Evolutionary conservation across 768 basidiomycete species (phyloP).

Genomic region (Phylloporus sp.): DNA sequence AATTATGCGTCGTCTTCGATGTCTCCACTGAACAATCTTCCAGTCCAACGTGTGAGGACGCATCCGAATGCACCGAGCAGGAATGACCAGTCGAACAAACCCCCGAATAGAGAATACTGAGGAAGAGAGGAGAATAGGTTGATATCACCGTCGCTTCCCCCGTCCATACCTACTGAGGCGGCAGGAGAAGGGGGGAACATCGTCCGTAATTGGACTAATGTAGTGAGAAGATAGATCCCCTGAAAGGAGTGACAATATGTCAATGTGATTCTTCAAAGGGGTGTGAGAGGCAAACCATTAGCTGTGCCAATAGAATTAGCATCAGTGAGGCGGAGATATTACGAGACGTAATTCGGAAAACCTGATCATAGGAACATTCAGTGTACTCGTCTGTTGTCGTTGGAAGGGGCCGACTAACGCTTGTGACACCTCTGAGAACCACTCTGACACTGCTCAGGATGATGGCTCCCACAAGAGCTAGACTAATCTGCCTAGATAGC

Average conservation of each 20-base stretch:
- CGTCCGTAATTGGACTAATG: slow-evolving; percentile 75
- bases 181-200: slow-evolving; percentile 63
- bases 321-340: slow-evolving; percentile 73
- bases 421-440: slow-evolving; percentile 64
- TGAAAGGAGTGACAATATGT: slow-evolving; percentile 26
- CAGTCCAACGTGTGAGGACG: slow-evolving; percentile 52
- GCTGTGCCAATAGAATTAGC: slow-evolving; percentile 71
- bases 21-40: slow-evolving; percentile 28
- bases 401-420: slow-evolving; percentile 35
- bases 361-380: slow-evolving; percentile 32
- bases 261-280: slow-evolving; percentile 1
- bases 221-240: slow-evolving; percentile 83
- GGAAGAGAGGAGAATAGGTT: slow-evolving; percentile 75
- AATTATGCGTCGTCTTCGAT: slow-evolving; percentile 12
- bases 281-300: slow-evolving; percentile 56
- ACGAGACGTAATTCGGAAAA: slow-evolving; percentile 60
- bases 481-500: slow-evolving; percentile 55
- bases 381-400: neutral
- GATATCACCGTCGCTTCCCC: slow-evolving; percentile 11
- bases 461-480: slow-evolving; percentile 71
- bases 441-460: slow-evolving; percentile 69
- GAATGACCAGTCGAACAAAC: slow-evolving; percentile 73
- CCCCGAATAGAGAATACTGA: slow-evolving; percentile 67
- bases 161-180: slow-evolving; percentile 10
- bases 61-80: slow-evolving; percentile 53